phyloP scores from a whole-genome alignment of 805 yeast genomes.

The Pichia membranifaciens region DNA sequence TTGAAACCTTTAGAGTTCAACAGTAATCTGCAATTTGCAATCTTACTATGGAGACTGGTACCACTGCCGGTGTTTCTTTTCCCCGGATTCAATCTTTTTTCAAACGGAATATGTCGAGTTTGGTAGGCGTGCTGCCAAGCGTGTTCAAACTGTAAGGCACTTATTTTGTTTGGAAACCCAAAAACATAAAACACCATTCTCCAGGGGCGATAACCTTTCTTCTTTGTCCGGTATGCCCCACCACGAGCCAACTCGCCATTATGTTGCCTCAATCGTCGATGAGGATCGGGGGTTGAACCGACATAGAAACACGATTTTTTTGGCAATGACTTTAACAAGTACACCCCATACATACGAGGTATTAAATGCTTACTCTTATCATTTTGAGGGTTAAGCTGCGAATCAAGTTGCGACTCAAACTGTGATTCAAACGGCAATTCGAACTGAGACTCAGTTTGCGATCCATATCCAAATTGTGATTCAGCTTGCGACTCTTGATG shows the following conservation, averaged over 20 bases:
- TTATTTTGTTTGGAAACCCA: slow-evolving; percentile 64
- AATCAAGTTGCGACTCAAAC: not conserved
- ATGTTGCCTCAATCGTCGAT: slow-evolving; percentile 64
- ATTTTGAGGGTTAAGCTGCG: slow-evolving; percentile 1
- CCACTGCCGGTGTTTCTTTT: slow-evolving; percentile 31
- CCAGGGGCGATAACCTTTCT: slow-evolving; percentile 66
- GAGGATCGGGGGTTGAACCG: slow-evolving; percentile 80
- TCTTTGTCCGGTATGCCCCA: slow-evolving; percentile 67
- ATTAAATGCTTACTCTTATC: slow-evolving; percentile 6
- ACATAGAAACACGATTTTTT: slow-evolving; percentile 60
- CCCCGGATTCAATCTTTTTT: slow-evolving; percentile 34
- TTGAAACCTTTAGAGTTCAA: slow-evolving; percentile 39
- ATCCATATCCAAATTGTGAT: not conserved
- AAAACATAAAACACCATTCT: slow-evolving; percentile 54
- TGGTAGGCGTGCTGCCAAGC: slow-evolving; percentile 73
- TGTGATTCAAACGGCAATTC: not conserved
- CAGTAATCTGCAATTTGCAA: slow-evolving; percentile 44
- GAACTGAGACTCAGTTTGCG: not conserved
- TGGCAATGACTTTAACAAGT: slow-evolving; percentile 55
- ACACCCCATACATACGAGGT: slow-evolving; percentile 61
- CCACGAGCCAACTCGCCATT: slow-evolving; percentile 60
- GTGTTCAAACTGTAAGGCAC: slow-evolving; percentile 78
- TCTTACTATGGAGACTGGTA: slow-evolving; percentile 37
- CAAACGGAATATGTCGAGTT: slow-evolving; percentile 51
- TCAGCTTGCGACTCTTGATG: not conserved